phyloP scores from a whole-genome alignment of 2,329 filamentous ascomycete species.

The Colletotrichum spinosum region DNA sequence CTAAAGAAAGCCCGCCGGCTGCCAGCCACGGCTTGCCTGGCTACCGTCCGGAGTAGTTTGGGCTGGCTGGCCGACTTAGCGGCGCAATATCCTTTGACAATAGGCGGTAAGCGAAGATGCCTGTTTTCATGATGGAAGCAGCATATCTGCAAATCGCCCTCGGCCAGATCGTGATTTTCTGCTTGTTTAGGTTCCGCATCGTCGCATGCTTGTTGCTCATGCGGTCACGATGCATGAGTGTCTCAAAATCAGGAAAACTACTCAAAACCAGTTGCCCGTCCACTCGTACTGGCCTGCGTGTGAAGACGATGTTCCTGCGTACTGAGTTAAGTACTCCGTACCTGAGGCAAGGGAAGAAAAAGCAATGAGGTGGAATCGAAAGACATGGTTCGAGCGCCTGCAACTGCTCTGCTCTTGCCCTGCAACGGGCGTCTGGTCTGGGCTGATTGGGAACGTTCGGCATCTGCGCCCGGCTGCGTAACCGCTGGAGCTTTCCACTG shows the following conservation, averaged over 20 bases:
- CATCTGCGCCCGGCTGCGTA: constrained; percentile 19
- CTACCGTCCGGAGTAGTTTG: constrained; percentile 2
- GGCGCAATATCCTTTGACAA: constrained; percentile 1
- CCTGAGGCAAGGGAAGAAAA: neutral
- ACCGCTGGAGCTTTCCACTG: neutral
- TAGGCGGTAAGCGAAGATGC: constrained; percentile 5
- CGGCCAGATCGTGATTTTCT: constrained; percentile 2
- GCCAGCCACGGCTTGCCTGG: constrained; percentile 9
- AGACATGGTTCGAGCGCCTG: constrained; percentile 34
- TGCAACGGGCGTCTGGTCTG: constrained; percentile 1
- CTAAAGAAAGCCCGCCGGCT: constrained; percentile 15
- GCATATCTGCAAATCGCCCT: constrained; percentile 3
- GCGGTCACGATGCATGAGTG: constrained; percentile 13
- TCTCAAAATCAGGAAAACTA: constrained; percentile 4
- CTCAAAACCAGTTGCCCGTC: neutral
- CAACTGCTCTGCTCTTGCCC: constrained; percentile 28
- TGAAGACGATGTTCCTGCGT: no score
- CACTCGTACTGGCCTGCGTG: no score
- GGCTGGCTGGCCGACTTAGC: constrained; percentile 20
- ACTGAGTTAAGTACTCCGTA: neutral
- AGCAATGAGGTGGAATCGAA: constrained; percentile 21
- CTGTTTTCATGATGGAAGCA: constrained; percentile 16
- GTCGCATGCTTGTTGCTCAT: neutral
- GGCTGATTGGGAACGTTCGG: constrained; percentile 1
- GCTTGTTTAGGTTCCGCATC: constrained; percentile 3